Evolutionary conservation across 2,329 filamentous ascomycete species (phyloP).

Genomic region (Neopestalotiopsis clavispora): DNA sequence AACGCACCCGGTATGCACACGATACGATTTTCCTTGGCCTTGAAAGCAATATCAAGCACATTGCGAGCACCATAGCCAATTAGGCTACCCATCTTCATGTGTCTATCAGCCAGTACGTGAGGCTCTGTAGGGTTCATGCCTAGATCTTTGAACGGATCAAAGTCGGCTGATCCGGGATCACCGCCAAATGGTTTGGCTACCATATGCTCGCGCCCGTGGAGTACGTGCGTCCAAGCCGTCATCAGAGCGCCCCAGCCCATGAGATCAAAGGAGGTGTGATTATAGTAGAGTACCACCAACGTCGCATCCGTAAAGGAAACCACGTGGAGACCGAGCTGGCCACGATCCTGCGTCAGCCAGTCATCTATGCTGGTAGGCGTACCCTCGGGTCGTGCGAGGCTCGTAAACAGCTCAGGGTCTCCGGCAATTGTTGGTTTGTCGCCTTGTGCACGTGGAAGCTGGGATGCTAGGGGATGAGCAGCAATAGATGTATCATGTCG

Average conservation of each 20-base stretch:
- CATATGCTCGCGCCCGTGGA: slow-evolving; percentile 47
- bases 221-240: slow-evolving; percentile 49
- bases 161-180: background rate
- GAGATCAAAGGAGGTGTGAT: slow-evolving; percentile 54
- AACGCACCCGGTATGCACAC: slow-evolving; percentile 40
- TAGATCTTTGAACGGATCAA: slow-evolving; percentile 15
- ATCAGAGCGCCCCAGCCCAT: slow-evolving; percentile 48
- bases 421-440: slow-evolving; percentile 33
- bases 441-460: slow-evolving; percentile 38
- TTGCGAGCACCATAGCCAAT: slow-evolving; percentile 18
- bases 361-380: slow-evolving; percentile 41
- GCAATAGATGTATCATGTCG: slow-evolving; percentile 40
- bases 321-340: slow-evolving; percentile 53
- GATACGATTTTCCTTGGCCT: background rate
- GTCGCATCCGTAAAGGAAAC: slow-evolving; percentile 55
- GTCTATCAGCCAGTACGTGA: slow-evolving; percentile 30
- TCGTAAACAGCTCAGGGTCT: slow-evolving; percentile 30
- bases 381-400: slow-evolving; percentile 29
- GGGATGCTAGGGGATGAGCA: slow-evolving; percentile 45
- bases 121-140: slow-evolving; percentile 31
- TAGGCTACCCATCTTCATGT: slow-evolving; percentile 32
- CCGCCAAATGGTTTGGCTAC: slow-evolving; percentile 40
- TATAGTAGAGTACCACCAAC: slow-evolving; percentile 49
- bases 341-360: slow-evolving; percentile 45
- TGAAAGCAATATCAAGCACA: background rate